phyloP scores from a whole-genome alignment of 1,284 basidiomycete species.

The Fomitopsis palustris region DNA sequence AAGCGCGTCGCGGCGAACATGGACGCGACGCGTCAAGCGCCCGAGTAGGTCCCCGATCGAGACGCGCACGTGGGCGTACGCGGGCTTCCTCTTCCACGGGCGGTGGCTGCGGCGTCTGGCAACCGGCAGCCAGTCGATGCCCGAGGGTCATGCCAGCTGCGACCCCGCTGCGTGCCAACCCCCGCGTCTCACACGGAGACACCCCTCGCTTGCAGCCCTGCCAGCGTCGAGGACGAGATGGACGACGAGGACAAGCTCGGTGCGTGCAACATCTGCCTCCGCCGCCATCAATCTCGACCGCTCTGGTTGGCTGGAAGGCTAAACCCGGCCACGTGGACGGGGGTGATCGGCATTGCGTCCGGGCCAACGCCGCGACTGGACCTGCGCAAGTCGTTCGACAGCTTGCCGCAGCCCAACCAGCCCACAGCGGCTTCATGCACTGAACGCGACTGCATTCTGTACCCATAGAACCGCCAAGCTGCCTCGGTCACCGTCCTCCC shows the following conservation, averaged over 20 bases:
- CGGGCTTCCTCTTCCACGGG: neutral
- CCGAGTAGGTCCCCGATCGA: conserved; percentile 16
- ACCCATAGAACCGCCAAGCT: conserved; percentile 41
- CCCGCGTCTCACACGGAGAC: too few species aligned
- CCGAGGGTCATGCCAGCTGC: too few species aligned
- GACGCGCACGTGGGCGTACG: conserved; percentile 13
- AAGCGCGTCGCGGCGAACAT: conserved; percentile 9
- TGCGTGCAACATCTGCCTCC: neutral
- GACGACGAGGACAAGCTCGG: neutral
- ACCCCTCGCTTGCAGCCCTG: too few species aligned
- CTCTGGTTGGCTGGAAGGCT: neutral
- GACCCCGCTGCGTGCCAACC: too few species aligned
- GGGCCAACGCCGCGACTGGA: neutral
- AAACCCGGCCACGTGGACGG: neutral
- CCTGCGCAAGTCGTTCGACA: neutral
- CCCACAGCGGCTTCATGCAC: neutral
- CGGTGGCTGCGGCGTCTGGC: too few species aligned
- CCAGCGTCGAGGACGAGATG: neutral
- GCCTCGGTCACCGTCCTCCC: conserved; percentile 75
- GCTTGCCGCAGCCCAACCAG: neutral
- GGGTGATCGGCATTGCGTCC: neutral
- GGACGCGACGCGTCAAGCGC: conserved; percentile 4
- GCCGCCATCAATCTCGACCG: neutral
- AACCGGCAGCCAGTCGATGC: too few species aligned
- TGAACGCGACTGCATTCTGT: neutral